These are phyloP conservation scores for Claviceps monticola DNA, from an alignment of 2,329 filamentous ascomycete genomes.

Conservation along the genomic window DNA sequence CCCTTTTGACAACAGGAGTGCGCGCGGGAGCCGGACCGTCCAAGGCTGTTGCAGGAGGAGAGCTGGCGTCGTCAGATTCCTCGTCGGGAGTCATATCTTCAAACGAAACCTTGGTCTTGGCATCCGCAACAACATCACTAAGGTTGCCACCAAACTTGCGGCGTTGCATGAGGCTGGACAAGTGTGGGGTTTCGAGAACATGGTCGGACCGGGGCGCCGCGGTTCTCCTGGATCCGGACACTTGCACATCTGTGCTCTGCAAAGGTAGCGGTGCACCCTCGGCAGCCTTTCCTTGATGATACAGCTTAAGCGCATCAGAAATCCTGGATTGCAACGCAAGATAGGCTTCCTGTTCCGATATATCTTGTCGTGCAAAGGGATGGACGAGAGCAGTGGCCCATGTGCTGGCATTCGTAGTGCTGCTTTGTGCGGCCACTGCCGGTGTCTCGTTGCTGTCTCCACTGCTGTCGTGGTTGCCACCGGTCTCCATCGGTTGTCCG, in stretches of 20 bases:
- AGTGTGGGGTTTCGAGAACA: constrained; percentile 47
- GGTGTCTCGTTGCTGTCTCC: constrained; percentile 14
- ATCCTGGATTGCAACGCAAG: constrained; percentile 38
- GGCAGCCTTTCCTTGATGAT: constrained; percentile 36
- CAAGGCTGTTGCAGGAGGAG: constrained; percentile 7
- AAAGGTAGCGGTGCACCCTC: constrained; percentile 32
- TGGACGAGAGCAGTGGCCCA: constrained; percentile 15
- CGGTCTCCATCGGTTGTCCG: constrained; percentile 60
- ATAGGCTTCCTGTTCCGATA: constrained; percentile 39
- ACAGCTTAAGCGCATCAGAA: constrained; percentile 37
- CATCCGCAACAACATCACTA: constrained; percentile 41
- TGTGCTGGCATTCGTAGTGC: neutral
- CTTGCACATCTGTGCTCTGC: constrained; percentile 10
- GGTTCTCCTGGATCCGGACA: neutral
- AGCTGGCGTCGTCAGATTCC: constrained; percentile 31
- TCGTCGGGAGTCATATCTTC: constrained; percentile 39
- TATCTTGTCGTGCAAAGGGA: constrained; percentile 27
- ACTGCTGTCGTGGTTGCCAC: constrained; percentile 6
- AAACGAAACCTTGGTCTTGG: constrained; percentile 38
- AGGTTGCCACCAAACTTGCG: constrained; percentile 49
- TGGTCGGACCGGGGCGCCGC: constrained; percentile 28
- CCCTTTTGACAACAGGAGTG: constrained; percentile 35
- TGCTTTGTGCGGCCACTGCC: constrained; percentile 1
- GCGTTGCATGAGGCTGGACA: constrained; percentile 50
- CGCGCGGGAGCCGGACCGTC: constrained; percentile 14